Base-by-base conservation (phyloP, 2,329 filamentous ascomycete genomes). In the Dactylella cylindrospora region DNA sequence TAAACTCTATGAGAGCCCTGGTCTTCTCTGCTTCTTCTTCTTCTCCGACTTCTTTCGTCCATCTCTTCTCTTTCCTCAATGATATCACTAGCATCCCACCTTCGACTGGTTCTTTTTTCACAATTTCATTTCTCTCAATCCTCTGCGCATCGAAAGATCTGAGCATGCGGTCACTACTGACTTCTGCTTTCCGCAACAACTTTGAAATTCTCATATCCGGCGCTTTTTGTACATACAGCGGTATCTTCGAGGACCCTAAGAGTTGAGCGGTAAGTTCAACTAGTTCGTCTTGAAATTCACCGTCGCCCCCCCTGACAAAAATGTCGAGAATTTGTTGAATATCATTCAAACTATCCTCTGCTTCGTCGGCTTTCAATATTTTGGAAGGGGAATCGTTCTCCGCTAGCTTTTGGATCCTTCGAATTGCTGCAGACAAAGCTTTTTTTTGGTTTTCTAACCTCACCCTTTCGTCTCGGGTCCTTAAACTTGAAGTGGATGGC, bases 271-370 rank as follows among this genome's bases (percentile, higher is more conserved):
- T 22, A 6, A 62, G 39, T 5, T 26, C 4, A 2, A 49, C 23
- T 13, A 62, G 8, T 19, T 62, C 55, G 13, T 36, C 31, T 3
- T 49, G n/a, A 15, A 41, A 41, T 28, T 10, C 36, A n/a, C n/a
- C n/a, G 6, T 53, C 40, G 3, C 41, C 43, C n/a, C 47, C 40
- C 8, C 54, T 49, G 12, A 43, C 41, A 6, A 62, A 25, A 13
- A 19, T 49, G 4, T 62, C 55, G 12, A 62, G 13, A 22, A 62
- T 22, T 10, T 62, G 41, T 45, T 54, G 47, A 4, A 62, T 35
- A 7, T 39, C 22, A 22, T 15, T 32, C 17, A 35, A n/a, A 44
- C 36, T 53, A 3, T 62, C 55, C 9, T 62, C 41, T 5, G 55
- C 55, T 12, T 62, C 47, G 5, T 29, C 29, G 5, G 47, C 47